These are phyloP conservation scores for Salix udensis DNA, from an alignment of 345 rosid species.

Conservation along the genomic window DNA sequence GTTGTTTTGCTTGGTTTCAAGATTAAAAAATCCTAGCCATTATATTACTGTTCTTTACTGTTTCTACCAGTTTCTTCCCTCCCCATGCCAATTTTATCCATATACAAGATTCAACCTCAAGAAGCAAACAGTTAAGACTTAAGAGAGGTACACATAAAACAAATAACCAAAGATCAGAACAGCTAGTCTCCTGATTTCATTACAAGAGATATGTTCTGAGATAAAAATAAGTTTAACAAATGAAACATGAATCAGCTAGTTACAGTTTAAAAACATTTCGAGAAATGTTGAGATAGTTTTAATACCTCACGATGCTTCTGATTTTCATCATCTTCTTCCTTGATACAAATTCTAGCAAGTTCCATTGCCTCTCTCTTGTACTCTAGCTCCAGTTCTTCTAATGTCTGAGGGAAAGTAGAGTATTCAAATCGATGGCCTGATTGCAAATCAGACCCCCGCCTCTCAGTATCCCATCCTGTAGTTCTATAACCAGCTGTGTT, in stretches of 20 bases:
- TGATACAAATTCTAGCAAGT: slow-evolving; percentile 68
- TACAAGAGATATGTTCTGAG: neutral
- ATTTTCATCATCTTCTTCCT: slow-evolving; percentile 96
- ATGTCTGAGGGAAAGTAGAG: slow-evolving; percentile 55
- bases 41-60: neutral
- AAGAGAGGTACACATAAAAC: neutral
- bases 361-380: slow-evolving; percentile 71
- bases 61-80: neutral
- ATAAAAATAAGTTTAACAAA: neutral
- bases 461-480: slow-evolving; percentile 73
- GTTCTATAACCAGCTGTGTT: slow-evolving; percentile 58
- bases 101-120: neutral
- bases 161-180: neutral
- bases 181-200: neutral
- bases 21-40: neutral
- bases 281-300: slow-evolving; percentile 11
- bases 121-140: neutral
- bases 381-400: slow-evolving; percentile 81
- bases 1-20: neutral
- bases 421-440: slow-evolving; percentile 62
- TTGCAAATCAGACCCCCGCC: slow-evolving; percentile 60
- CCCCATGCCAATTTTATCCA: neutral
- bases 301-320: slow-evolving; percentile 93
- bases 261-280: neutral
- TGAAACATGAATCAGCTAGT: neutral